Base-by-base conservation (phyloP, 495 filamentous ascomycete species). In the Penicillium bialowiezense region DNA sequence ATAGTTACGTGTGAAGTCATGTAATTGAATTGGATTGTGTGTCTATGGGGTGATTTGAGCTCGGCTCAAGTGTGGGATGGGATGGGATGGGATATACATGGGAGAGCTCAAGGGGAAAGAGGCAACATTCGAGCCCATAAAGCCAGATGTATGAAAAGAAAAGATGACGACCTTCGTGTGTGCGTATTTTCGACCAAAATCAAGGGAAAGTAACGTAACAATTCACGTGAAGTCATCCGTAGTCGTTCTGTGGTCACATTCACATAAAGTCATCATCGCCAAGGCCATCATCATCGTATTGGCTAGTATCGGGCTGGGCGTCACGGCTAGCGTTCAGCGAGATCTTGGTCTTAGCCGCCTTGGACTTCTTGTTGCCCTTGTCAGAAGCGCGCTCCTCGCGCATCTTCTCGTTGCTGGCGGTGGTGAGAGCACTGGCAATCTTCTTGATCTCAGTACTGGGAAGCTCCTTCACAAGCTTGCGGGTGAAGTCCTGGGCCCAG, bases 331-430 rank as follows among this genome's bases (percentile, higher is more conserved):
- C 82, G 9, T 85, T 84, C 26, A 99, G 74, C 14, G 81, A 84
- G 33, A 87, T 79, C 83, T 99, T 99, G 13, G 87, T 92, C 82
- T 96, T 96, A 34, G 87, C 87, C 8, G 89, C 89, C 78, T 97
- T 97, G 51, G 74, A 86, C 81, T 97, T 99, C 86, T 97, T 97
- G 52, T 84, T 89, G 19, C 88, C 88, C 78, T 96, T 97, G 55
- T 96, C 91, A 3, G 89, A 83, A 10, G 84, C 80, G 76, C 96
- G 95, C 82, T 99, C 95, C 71, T 97, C 93, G 76, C 89, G 95
- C 89, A 96, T 89, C 80, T 93, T 97, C 81, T 99, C 95, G 62
- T 99, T 99, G 58, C 88, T 78, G 40, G 96, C 75, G 9, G 87
- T 85, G 17, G 90, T 92, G 61, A 97, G 68, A 23, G 81, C 80